phyloP scores from a whole-genome alignment of 805 yeast species.

The Hyphopichia homilentoma region DNA sequence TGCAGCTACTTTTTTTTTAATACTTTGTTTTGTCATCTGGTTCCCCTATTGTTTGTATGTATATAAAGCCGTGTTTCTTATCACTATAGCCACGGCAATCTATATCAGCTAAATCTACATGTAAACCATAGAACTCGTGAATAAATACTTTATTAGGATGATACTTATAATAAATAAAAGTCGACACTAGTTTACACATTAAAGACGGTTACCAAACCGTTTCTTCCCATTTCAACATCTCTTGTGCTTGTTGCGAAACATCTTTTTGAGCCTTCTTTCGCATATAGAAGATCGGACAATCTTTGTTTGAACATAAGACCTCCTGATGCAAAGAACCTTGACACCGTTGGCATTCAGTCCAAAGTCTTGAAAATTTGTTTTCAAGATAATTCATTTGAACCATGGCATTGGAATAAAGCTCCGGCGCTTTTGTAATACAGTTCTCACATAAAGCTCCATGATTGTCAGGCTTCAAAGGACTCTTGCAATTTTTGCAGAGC shows the following conservation, averaged over 20 bases:
- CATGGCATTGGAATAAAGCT: constrained; percentile 75
- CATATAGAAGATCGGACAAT: constrained; percentile 98
- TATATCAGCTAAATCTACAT: too few relatives aligned
- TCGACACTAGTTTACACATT: too few relatives aligned
- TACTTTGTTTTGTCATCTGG: too few relatives aligned
- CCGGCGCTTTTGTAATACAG: constrained; percentile 78
- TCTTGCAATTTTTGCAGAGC: constrained; percentile 82
- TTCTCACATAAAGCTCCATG: constrained; percentile 79
- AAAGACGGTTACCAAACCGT: constrained; percentile 53
- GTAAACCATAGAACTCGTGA: too few relatives aligned
- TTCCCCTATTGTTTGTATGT: too few relatives aligned
- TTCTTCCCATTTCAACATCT: constrained; percentile 63
- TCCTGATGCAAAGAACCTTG: constrained; percentile 96
- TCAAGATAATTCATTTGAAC: constrained; percentile 78
- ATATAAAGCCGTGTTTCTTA: too few relatives aligned
- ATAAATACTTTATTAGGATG: too few relatives aligned
- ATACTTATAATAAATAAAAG: too few relatives aligned
- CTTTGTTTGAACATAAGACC: constrained; percentile 90
- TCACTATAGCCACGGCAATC: too few relatives aligned
- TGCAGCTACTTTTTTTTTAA: too few relatives aligned
- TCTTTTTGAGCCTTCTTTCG: constrained; percentile 83
- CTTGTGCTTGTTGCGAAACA: constrained; percentile 51
- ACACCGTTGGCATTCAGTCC: constrained; percentile 99
- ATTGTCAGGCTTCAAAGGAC: constrained; percentile 59
- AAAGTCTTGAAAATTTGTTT: constrained; percentile 75